Evolutionary conservation across 257 asterid species (phyloP), one percentile per base, ranked within the genome.

Genomic region (Fraxinus pennsylvanica): DNA sequence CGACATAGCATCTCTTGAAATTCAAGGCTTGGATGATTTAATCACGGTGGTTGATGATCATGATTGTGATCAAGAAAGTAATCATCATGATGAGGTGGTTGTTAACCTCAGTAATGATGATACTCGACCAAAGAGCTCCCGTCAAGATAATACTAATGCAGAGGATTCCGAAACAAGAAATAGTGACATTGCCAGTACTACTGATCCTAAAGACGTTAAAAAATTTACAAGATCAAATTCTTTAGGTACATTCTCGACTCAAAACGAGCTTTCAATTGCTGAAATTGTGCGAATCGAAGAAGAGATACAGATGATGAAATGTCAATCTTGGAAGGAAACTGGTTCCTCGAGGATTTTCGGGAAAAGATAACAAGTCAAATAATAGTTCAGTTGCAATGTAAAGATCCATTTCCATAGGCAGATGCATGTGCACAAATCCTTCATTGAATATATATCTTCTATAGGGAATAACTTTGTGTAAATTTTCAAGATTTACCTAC

Each of bases 11-110:
- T 57, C 94, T 10, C 87, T 74, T 17, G 89, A 91, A 72, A 57
- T 78, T 22, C 87, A 68, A 29, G 76, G 84, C 73, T 87, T 71
- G 1, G 82, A 80, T 32, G 95, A 92, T 72, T 74, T 90, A 86
- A 76, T 86, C 25, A 57, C 87, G 75, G 90, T 90, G 76, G 87
- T 87, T 43, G 94, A 89, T 67, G 89, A 87, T 80, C 81, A 72
- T 67, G 89, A 87, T 41, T 14, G 47, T 1, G 41, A 38, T 41
- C 47, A 12, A 1, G 90, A 84, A 38, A 68, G 45, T 76, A 43
- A 61, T 41, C 74, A 39, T 38, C 61, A 13, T 22, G 78, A 77
- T 4, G 86, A 83, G 33, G 74, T 81, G 47, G 82, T 75, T 36
- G 86, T 78, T 35, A 47, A 65, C 66, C 78, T 78, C 22, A 81